Percentiles rank a stretch among this genome's conserved stretches.
These are phyloP conservation scores for Podaxis pistillaris DNA, from an alignment of 768 basidiomycete species.

Conservation along the genomic window DNA sequence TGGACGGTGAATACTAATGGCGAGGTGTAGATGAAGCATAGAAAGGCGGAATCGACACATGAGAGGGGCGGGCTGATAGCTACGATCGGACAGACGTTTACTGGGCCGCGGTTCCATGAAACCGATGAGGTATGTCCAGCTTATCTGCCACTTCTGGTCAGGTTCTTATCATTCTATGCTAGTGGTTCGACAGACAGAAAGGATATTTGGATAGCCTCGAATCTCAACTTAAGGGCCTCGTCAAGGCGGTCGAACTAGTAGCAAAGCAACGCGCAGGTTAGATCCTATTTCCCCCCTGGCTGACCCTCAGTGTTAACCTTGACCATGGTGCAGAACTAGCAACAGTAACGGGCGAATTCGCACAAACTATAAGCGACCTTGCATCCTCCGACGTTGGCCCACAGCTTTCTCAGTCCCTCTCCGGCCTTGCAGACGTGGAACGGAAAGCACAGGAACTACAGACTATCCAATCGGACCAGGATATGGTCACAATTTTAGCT, in stretches of 20 bases:
- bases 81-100: slow-evolving; percentile 73
- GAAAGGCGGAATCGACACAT: slow-evolving; percentile 72
- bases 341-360: slow-evolving; percentile 73
- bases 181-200: slow-evolving; percentile 94
- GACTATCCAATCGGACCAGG: slow-evolving; percentile 74
- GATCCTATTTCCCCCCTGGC: not conserved
- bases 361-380: slow-evolving; percentile 66
- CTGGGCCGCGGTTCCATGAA: slow-evolving; percentile 83
- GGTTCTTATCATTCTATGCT: slow-evolving; percentile 7
- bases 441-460: slow-evolving; percentile 72
- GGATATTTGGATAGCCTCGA: slow-evolving; percentile 87
- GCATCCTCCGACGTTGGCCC: slow-evolving; percentile 74
- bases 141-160: not conserved
- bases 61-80: slow-evolving; percentile 85
- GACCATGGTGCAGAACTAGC: slow-evolving; percentile 57
- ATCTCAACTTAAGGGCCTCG: slow-evolving; percentile 80
- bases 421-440: slow-evolving; percentile 72
- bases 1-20: not conserved
- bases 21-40: slow-evolving; percentile 74
- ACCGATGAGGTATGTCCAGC: slow-evolving; percentile 66
- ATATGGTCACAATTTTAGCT: slow-evolving; percentile 77
- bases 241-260: slow-evolving; percentile 85
- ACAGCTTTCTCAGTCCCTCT: slow-evolving; percentile 68
- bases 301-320: not conserved
- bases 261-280: slow-evolving; percentile 77